Evolutionary conservation across 2,329 filamentous ascomycete genomes (phyloP).

Genomic region (Claviceps monticola): DNA sequence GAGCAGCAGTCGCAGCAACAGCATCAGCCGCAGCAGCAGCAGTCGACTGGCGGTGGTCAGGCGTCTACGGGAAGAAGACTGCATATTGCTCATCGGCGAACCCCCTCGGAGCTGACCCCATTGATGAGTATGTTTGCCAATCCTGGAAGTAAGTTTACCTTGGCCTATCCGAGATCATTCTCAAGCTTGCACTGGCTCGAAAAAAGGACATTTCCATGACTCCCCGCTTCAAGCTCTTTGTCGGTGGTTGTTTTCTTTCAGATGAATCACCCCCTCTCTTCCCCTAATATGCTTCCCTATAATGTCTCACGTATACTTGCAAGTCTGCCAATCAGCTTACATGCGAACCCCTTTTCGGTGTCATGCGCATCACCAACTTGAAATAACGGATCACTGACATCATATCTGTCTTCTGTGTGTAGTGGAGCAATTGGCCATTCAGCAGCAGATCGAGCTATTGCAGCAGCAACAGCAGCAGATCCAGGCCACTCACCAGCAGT

Average conservation of each 20-base stretch:
- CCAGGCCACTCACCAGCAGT: slow-evolving; percentile 90
- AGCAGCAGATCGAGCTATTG: slow-evolving; percentile 93
- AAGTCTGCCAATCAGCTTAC: neutral
- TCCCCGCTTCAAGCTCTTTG: neutral
- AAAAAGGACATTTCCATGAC: neutral
- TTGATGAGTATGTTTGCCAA: slow-evolving; percentile 83
- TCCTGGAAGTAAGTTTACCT: slow-evolving; percentile 43
- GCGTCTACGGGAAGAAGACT: slow-evolving; percentile 78
- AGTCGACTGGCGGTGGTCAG: slow-evolving; percentile 41
- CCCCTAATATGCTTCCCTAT: neutral
- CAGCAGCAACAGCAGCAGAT: slow-evolving; percentile 98
- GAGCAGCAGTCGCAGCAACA: slow-evolving; percentile 41
- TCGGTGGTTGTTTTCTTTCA: neutral
- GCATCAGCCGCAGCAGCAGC: slow-evolving; percentile 34
- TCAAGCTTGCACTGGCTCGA: neutral
- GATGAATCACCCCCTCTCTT: neutral
- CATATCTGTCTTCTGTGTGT: slow-evolving; percentile 6
- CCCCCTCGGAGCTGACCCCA: slow-evolving; percentile 91
- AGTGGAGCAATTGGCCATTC: slow-evolving; percentile 97
- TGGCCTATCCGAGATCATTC: neutral
- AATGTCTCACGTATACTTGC: neutral
- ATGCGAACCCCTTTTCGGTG: neutral
- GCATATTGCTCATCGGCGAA: slow-evolving; percentile 93
- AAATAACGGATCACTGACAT: neutral
- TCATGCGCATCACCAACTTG: neutral